Base-by-base conservation (phyloP, 148 eudicot species). In the Arbutus unedo region DNA sequence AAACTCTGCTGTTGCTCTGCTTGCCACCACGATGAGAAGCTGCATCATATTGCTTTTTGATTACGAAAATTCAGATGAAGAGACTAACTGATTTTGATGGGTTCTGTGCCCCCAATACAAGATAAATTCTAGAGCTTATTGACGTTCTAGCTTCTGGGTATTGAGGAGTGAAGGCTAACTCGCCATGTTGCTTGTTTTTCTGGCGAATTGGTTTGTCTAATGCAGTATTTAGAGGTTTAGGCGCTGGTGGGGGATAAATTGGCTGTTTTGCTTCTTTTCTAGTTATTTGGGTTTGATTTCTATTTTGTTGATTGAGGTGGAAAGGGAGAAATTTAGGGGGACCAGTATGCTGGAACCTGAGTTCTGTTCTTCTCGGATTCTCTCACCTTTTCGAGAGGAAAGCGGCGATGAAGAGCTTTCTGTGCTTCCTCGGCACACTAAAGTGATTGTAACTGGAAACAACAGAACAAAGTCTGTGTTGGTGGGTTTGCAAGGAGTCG, bases 401-500 rank as follows among this genome's bases (percentile, higher is more conserved):
- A 92, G 96, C 82, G 98, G 98, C 5, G 98, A 96, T 85, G 98
- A 96, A 81, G 98, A 96, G 82, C 90, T 96, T 18, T 83, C 98
- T 43, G 95, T 96, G 44, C 91, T 96, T 81, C 98, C 98, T 50
- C 94, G 95, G 88, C 98, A 96, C 81, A 96, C 98, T 6, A 96
- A 96, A 87, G 98, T 96, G 60, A 84, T 96, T 84, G 98, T 96
- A 25, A 96, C 98, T 38, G 98, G 98, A 38, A 96, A 96, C 82
- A 96, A 96, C 82, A 87, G 98, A 85, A 96, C 98, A 49, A 96
- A 96, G 87, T 94, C 98, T 43, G 98, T 96, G 43, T 91, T 96
- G 89, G 98, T 96, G 38, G 98, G 98, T 38, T 85, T 96, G 55
- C 98, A 96, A 91, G 98, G 98, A 41, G 98, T 96, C 76, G 98